A percentile compares a stretch with the other conserved stretches of the same genome.
These are phyloP conservation scores for Geosmithia putterillii DNA, from an alignment of 2,329 filamentous ascomycete species.

Conservation along the genomic window DNA sequence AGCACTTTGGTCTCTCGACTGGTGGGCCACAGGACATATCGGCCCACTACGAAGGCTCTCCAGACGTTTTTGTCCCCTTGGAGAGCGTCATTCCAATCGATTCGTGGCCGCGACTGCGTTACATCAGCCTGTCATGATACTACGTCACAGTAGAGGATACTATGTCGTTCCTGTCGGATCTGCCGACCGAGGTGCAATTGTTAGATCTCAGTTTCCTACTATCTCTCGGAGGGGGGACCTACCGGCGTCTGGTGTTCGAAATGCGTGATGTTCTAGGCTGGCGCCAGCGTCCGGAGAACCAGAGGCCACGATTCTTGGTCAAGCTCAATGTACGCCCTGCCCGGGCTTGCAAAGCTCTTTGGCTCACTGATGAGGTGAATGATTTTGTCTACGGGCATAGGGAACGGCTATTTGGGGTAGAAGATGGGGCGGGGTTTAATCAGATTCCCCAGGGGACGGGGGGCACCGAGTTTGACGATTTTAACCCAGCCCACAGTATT, in stretches of 20 bases:
- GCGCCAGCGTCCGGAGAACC: not conserved
- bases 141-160: slow-evolving; percentile 12
- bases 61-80: slow-evolving; percentile 8
- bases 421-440: no score
- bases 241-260: slow-evolving; percentile 7
- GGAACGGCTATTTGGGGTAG: not conserved
- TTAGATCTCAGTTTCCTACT: slow-evolving; percentile 19
- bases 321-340: not conserved
- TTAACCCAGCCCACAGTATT: not conserved
- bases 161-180: slow-evolving; percentile 10
- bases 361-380: not conserved
- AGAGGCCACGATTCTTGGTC: not conserved
- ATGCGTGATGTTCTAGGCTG: slow-evolving; percentile 4
- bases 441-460: not conserved
- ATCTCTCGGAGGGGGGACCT: slow-evolving; percentile 8
- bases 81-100: slow-evolving; percentile 15
- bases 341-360: not conserved
- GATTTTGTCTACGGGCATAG: not conserved
- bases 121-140: slow-evolving; percentile 17
- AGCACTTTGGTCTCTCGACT: slow-evolving; percentile 10
- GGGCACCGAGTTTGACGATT: slow-evolving; percentile 3
- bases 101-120: slow-evolving; percentile 12
- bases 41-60: not conserved
- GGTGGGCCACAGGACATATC: not conserved
- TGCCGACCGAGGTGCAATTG: slow-evolving; percentile 15